phyloP scores from a whole-genome alignment of 177 flowering plant genomes.

The Vitis hybrid region DNA sequence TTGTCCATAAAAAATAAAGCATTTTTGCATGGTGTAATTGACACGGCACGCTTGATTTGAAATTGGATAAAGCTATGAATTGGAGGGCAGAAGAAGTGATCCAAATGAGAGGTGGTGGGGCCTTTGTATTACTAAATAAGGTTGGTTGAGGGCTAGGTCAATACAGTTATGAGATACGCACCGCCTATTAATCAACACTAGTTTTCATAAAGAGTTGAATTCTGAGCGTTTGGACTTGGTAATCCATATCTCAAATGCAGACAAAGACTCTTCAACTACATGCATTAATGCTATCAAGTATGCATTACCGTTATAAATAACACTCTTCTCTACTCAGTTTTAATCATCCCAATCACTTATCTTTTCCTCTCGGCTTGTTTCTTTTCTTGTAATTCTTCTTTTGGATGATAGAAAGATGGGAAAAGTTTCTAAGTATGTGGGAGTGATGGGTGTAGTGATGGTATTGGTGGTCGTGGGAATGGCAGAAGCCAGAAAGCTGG shows the following conservation, averaged over 20 bases:
- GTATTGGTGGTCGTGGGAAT: constrained; percentile 20
- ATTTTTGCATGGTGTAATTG: too few relatives aligned
- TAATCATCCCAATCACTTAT: not conserved
- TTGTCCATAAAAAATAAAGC: too few relatives aligned
- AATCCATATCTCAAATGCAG: too few relatives aligned
- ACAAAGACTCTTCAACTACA: constrained; percentile 5
- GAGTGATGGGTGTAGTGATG: constrained; percentile 11
- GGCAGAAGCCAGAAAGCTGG: constrained; percentile 23
- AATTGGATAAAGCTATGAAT: too few relatives aligned
- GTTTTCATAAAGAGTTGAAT: constrained; percentile 4
- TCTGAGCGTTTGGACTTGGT: not conserved
- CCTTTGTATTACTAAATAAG: too few relatives aligned
- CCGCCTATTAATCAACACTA: not conserved
- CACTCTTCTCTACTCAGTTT: not conserved
- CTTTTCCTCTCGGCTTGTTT: not conserved
- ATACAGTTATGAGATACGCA: not conserved
- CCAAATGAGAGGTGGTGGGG: too few relatives aligned
- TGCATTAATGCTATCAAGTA: not conserved
- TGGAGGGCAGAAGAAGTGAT: too few relatives aligned
- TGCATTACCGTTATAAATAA: constrained; percentile 3
- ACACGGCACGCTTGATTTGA: too few relatives aligned
- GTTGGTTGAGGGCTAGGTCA: not conserved
- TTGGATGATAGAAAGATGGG: constrained; percentile 13
- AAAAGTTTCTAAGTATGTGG: constrained; percentile 8
- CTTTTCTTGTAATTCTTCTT: not conserved